Conservation (phyloP, 2,329 filamentous ascomycete species). For the Didymellaceae sp. region DNA sequence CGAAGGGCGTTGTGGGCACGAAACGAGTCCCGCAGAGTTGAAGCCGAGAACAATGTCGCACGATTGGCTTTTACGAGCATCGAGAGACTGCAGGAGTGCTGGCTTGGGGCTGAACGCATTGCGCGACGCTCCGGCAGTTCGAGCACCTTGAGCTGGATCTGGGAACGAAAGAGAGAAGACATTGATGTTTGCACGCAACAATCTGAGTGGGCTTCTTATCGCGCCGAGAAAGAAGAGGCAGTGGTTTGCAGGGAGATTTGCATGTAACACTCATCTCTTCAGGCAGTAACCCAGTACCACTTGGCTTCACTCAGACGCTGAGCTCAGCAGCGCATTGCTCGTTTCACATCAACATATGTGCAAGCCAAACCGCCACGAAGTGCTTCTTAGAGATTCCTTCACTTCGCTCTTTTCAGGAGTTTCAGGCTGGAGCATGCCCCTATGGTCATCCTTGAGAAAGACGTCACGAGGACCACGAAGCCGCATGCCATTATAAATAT, state of each 20-base stretch:
- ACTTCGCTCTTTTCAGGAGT: too few species aligned
- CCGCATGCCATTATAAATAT: too few species aligned
- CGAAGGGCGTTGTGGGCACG: conserved; percentile 20
- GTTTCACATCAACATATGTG: too few species aligned
- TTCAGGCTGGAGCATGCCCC: too few species aligned
- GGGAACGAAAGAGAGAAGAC: conserved; percentile 21
- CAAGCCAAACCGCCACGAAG: too few species aligned
- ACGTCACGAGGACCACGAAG: too few species aligned
- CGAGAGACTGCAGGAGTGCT: conserved; percentile 15
- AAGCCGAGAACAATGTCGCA: conserved; percentile 23
- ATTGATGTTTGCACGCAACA: conserved; percentile 4
- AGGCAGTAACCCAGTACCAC: too few species aligned
- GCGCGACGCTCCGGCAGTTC: conserved; percentile 13
- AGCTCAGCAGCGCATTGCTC: too few species aligned
- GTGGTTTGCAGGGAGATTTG: conserved; percentile 20
- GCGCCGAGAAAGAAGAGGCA: conserved; percentile 20
- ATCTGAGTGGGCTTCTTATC: conserved; percentile 17
- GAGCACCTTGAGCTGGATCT: conserved; percentile 16
- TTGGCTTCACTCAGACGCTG: too few species aligned
- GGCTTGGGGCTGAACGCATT: conserved; percentile 26
- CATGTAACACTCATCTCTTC: neutral
- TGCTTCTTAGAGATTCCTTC: too few species aligned
- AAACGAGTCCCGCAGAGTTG: conserved; percentile 21
- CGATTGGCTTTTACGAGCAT: conserved; percentile 20
- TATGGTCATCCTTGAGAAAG: too few species aligned